Evolutionary conservation across 169 alveolate species (phyloP), one percentile per base, ranked within the genome.

Genomic region (Toxoplasma gondii): DNA sequence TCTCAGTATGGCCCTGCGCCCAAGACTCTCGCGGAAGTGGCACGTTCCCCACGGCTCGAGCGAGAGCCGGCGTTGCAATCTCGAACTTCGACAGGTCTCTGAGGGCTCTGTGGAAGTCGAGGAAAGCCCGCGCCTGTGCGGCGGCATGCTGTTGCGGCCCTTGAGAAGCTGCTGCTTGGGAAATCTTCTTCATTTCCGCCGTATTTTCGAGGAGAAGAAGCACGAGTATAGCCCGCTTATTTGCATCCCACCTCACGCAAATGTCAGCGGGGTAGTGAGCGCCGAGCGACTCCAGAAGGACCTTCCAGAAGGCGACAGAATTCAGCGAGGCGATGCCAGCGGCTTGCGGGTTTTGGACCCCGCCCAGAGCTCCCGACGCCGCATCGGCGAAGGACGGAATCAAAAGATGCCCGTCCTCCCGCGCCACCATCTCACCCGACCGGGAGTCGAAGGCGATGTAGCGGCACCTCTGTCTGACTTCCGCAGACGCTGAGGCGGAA

Each of bases 241-340:
- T 31, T 67, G 36, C 53, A 44, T 82, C 90, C 90, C 90, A 82
- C 41, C 24, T 24, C 41, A 82, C 34, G 86, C 2, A 78, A 45
- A 78, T 19, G 24, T n/a, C 22, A 31, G 39, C 49, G 1, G 49
- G 86, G n/a, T 17, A 78, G 86, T 78, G 86, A 78, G 86, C 86
- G 39, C 39, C 86, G 24, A 82, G 90, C 67, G 39, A 17, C 38
- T 82, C 90, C 67, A 82, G 90, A 41, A 82, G 90, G 31, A 49
- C 29, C 29, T 82, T 82, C 90, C 90, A 82, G 69, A 16, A 22
- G 54, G 90, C 54, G 29, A 78, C 24, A 10, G 45, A 36, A 19
- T 38, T 38, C 19, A 78, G 49, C 22, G 49, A 36, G 39, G 86
- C 86, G 49, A 78, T 45, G 22, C 2, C 86, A 12, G 86, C 44